These are phyloP conservation scores for Bacidia rubella DNA, from an alignment of 495 filamentous ascomycete genomes.

Conservation along the genomic window DNA sequence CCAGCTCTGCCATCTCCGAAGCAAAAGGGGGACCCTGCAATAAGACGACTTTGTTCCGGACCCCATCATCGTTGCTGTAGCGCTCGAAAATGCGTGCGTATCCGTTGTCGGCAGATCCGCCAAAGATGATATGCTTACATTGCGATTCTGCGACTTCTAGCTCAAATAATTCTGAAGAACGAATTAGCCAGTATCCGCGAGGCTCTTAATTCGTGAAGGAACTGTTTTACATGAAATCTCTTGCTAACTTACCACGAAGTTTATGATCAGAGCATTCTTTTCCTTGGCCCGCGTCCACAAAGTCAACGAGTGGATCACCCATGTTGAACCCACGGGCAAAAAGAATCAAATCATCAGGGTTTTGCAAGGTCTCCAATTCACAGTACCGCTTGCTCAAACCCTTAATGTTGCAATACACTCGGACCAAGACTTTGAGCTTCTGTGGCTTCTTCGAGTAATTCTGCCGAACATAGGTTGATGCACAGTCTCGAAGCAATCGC, in stretches of 20 bases:
- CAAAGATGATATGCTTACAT: slow-evolving; percentile 21
- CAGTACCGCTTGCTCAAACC: slow-evolving; percentile 21
- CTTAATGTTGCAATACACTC: slow-evolving; percentile 22
- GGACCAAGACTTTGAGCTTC: slow-evolving; percentile 17
- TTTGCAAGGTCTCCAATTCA: slow-evolving; percentile 9
- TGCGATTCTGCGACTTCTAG: slow-evolving; percentile 19
- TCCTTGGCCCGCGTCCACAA: slow-evolving; percentile 23
- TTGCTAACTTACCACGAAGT: slow-evolving; percentile 16
- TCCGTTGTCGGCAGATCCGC: slow-evolving; percentile 23
- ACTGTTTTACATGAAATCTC: background rate
- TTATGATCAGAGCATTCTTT: slow-evolving; percentile 28
- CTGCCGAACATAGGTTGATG: slow-evolving; percentile 12
- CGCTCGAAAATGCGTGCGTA: slow-evolving; percentile 22
- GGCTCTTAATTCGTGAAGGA: background rate
- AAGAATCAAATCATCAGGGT: slow-evolving; percentile 6
- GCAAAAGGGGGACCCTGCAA: slow-evolving; percentile 22
- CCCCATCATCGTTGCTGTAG: slow-evolving; percentile 8
- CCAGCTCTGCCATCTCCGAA: slow-evolving; percentile 17
- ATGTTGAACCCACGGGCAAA: slow-evolving; percentile 26
- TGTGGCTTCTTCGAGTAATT: slow-evolving; percentile 7
- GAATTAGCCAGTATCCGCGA: background rate
- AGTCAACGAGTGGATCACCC: slow-evolving; percentile 21
- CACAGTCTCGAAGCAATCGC: slow-evolving; percentile 11
- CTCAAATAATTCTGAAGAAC: slow-evolving; percentile 18
- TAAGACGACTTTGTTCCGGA: slow-evolving; percentile 17